Evolutionary conservation across 2,329 filamentous ascomycete genomes (phyloP).

Genomic region (Colletotrichum coccodes): DNA sequence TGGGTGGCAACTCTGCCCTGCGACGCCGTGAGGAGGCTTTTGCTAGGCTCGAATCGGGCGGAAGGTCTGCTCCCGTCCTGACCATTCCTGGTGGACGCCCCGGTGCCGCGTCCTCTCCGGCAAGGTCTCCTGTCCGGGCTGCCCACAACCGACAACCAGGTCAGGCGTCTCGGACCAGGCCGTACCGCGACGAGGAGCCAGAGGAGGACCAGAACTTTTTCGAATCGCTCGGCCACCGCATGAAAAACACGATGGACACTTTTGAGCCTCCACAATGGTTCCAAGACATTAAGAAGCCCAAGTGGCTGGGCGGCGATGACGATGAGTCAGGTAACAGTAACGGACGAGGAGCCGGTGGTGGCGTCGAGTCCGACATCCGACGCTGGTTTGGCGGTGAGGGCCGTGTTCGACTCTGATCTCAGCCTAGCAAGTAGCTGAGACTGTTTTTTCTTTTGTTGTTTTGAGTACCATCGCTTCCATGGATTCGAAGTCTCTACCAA

Average conservation of each 20-base stretch:
- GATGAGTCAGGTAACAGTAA: slow-evolving; percentile 43
- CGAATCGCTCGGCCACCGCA: slow-evolving; percentile 81
- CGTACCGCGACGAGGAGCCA: slow-evolving; percentile 60
- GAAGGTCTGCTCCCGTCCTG: slow-evolving; percentile 56
- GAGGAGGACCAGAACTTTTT: slow-evolving; percentile 85
- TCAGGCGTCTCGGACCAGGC: slow-evolving; percentile 32
- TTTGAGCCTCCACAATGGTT: slow-evolving; percentile 87
- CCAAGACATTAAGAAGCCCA: slow-evolving; percentile 79
- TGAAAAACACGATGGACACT: slow-evolving; percentile 92
- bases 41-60: slow-evolving; percentile 42
- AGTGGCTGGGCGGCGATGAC: slow-evolving; percentile 79
- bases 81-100: slow-evolving; percentile 54
- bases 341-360: slow-evolving; percentile 35
- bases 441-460: slow-evolving; percentile 8
- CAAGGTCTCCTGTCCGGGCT: slow-evolving; percentile 56
- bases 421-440: not conserved
- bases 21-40: slow-evolving; percentile 58
- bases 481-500: slow-evolving; percentile 34
- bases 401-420: slow-evolving; percentile 29
- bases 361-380: slow-evolving; percentile 55
- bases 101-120: slow-evolving; percentile 45
- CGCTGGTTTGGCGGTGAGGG: slow-evolving; percentile 68
- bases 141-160: slow-evolving; percentile 46
- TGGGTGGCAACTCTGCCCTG: slow-evolving; percentile 71
- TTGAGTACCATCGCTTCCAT: slow-evolving; percentile 13